Evolutionary conservation across 805 yeast genomes (phyloP), one percentile per base, ranked within the genome.

Genomic region (Wickerhamomyces bovis): DNA sequence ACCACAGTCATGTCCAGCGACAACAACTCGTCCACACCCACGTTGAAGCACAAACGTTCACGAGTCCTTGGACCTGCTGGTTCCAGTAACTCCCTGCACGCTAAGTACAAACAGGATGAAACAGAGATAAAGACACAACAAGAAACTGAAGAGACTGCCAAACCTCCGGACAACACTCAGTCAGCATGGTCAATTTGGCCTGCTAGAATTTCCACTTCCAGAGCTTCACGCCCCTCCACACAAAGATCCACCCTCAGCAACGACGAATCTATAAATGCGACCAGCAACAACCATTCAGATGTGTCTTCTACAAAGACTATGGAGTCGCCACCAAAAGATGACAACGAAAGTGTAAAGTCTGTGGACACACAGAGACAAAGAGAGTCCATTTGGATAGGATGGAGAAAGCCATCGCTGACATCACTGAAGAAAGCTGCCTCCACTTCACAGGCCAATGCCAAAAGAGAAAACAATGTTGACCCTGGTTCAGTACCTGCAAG

Each of bases 401-500:
- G 63, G 63, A 47, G 52, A 23, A 57, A 51, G 31, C 53, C 61
- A 3, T 58, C 63, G 3, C 20, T 49, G 20, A 51, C 55, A 1
- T 58, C 62, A 2, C 23, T 56, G 25, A 51, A 43, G 43, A 55
- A 47, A 36, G 53, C 47, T 11, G 44, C 43, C 18, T 22, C 33
- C 18, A 28, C 33, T 7, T 18, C 9, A 11, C 36, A 33, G 12
- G 36, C 36, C 11, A 33, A 33, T 33, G 36, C 46, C 56, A 21
- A 62, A 58, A 33, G 16, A 33, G 36, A 33, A 20, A 33, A n/a
- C 31, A 13, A 3, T 16, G 36, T 43, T 53, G 20, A 57, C 57
- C 18, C 71, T 72, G 26, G 70, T 70, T 33, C 58, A 33, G 11
- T 11, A 33, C 21, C 4, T 16, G 19, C 20, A 33, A 19, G 21